phyloP scores from a whole-genome alignment of 164 flowering plant species.

The Liriodendron chinense region DNA sequence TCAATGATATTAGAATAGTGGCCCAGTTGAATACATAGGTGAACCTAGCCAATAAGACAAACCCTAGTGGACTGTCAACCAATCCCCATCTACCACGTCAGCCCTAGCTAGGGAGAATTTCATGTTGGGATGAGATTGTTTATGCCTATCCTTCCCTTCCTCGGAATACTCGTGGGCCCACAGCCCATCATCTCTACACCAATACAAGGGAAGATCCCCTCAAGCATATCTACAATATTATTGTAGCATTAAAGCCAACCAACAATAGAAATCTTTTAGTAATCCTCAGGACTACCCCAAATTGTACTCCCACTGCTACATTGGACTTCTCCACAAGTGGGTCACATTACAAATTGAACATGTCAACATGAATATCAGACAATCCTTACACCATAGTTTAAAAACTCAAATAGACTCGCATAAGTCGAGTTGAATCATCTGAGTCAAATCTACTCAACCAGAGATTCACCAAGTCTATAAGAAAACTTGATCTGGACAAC shows the following conservation, averaged over 20 bases:
- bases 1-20: not conserved
- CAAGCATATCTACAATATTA: conserved; percentile 19
- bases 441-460: too few relatives aligned
- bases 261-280: not conserved
- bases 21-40: not conserved
- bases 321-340: too few relatives aligned
- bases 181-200: conserved; percentile 9
- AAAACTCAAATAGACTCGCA: too few relatives aligned
- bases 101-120: conserved; percentile 7
- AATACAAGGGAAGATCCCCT: not conserved
- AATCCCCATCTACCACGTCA: not conserved
- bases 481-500: too few relatives aligned
- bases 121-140: conserved; percentile 8
- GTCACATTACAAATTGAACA: too few relatives aligned
- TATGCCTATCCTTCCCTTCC: not conserved
- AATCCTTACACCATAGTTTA: too few relatives aligned
- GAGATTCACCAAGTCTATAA: too few relatives aligned
- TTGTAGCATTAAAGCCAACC: conserved; percentile 21
- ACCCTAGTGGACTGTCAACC: not conserved
- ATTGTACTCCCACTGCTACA: not conserved
- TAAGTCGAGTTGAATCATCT: too few relatives aligned
- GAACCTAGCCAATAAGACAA: conserved; percentile 13
- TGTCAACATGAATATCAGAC: too few relatives aligned
- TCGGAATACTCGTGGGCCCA: not conserved
- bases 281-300: not conserved